These are phyloP conservation scores for Picea sitchensis DNA, from an alignment of 75 land plant species.

Conservation along the genomic window DNA sequence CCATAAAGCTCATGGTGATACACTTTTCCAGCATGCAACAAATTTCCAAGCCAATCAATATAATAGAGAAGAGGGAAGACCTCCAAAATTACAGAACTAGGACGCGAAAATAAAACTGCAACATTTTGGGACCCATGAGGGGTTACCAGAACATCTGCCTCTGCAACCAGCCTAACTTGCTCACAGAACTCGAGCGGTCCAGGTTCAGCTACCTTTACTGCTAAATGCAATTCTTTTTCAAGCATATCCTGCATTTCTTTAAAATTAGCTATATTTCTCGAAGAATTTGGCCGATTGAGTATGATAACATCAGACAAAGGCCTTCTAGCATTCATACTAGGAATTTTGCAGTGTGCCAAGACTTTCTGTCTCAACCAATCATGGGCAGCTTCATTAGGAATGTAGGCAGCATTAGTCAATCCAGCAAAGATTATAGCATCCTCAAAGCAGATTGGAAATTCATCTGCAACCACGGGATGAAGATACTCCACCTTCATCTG, in stretches of 20 bases:
- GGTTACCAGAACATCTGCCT: constrained; percentile 32
- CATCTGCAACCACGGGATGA: constrained; percentile 12
- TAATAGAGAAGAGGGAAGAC: constrained; percentile 43
- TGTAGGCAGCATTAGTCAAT: constrained; percentile 38
- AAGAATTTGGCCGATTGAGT: constrained; percentile 23
- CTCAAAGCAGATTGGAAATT: constrained; percentile 39
- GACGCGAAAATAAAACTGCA: constrained; percentile 30
- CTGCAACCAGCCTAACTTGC: constrained; percentile 39
- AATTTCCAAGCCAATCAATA: constrained; percentile 39
- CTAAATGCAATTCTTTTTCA: constrained; percentile 27
- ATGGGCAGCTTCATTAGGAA: constrained; percentile 30
- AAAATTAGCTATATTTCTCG: constrained; percentile 29
- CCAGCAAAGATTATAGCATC: constrained; percentile 35
- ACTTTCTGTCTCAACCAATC: constrained; percentile 37
- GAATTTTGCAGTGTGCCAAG: constrained; percentile 28
- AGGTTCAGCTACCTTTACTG: constrained; percentile 21
- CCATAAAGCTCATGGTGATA: constrained; percentile 36
- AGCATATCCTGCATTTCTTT: constrained; percentile 15
- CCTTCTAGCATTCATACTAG: constrained; percentile 20
- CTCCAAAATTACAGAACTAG: constrained; percentile 25
- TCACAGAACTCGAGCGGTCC: constrained; percentile 36
- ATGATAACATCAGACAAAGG: constrained; percentile 27
- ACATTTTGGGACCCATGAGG: constrained; percentile 48
- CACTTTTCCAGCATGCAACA: constrained; percentile 33
- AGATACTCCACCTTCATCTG: constrained; percentile 26